Evolutionary conservation across 176 grass and related monocot species (phyloP).

Genomic region (Aegilops umbellulata): DNA sequence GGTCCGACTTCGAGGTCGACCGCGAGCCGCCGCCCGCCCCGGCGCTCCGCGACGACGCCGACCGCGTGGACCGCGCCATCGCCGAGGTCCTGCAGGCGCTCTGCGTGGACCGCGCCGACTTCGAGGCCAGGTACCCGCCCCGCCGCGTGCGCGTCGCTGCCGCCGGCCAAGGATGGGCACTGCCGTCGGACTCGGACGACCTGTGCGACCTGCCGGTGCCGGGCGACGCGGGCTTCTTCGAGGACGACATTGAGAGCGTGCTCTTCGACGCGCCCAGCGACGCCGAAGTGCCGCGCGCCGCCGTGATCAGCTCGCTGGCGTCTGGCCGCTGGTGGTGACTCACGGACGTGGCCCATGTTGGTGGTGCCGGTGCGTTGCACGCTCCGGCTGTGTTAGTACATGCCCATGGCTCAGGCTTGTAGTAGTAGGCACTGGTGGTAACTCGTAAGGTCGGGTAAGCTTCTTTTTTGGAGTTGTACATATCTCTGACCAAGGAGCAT

Average conservation of each 20-base stretch:
- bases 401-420: too few species aligned
- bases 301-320: constrained; percentile 22
- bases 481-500: not conserved
- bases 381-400: too few species aligned
- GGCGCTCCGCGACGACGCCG: constrained; percentile 28
- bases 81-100: constrained; percentile 43
- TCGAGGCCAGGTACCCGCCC: constrained; percentile 44
- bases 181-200: not conserved
- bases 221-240: constrained; percentile 31
- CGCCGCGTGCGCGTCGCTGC: not conserved
- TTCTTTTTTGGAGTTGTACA: not conserved
- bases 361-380: not conserved
- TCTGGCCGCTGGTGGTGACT: constrained; percentile 4
- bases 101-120: constrained; percentile 43
- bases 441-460: not conserved
- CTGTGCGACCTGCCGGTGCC: constrained; percentile 37
- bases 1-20: not conserved
- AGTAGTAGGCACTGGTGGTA: too few species aligned
- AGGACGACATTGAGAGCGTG: constrained; percentile 49
- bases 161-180: not conserved
- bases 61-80: constrained; percentile 43
- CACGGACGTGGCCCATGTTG: not conserved
- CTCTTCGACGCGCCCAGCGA: constrained; percentile 30
- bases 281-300: not conserved
- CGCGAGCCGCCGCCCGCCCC: not conserved